These are phyloP conservation scores for Capronia americana DNA, from an alignment of 2,329 filamentous ascomycete genomes.

Conservation along the genomic window DNA sequence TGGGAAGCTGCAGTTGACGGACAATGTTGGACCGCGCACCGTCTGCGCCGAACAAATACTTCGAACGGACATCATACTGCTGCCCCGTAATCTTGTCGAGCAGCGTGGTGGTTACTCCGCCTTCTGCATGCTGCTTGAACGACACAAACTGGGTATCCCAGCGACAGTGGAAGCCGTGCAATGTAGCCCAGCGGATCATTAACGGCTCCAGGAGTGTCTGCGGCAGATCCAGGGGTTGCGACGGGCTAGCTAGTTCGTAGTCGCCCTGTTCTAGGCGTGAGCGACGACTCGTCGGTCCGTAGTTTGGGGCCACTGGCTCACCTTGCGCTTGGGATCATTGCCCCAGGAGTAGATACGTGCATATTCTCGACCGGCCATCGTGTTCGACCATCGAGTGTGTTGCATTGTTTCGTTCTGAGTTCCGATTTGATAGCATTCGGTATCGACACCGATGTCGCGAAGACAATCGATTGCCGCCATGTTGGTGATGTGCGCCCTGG, in stretches of 20 bases:
- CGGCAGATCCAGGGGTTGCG: slow-evolving; percentile 50
- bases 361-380: slow-evolving; percentile 53
- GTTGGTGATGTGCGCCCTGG: slow-evolving; percentile 40
- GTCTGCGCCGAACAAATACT: slow-evolving; percentile 67
- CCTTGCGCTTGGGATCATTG: slow-evolving; percentile 49
- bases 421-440: slow-evolving; percentile 44
- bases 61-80: slow-evolving; percentile 57
- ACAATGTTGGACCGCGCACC: slow-evolving; percentile 57
- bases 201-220: slow-evolving; percentile 53
- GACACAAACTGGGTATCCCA: slow-evolving; percentile 48
- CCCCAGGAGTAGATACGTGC: slow-evolving; percentile 52
- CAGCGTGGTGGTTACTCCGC: slow-evolving; percentile 44
- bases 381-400: slow-evolving; percentile 53
- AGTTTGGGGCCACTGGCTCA: slow-evolving; percentile 33
- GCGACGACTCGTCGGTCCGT: neutral
- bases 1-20: slow-evolving; percentile 54
- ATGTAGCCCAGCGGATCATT: slow-evolving; percentile 46
- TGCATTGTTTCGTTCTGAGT: slow-evolving; percentile 45
- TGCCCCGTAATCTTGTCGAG: slow-evolving; percentile 46
- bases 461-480: slow-evolving; percentile 34
- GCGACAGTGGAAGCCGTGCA: slow-evolving; percentile 47
- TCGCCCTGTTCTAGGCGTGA: slow-evolving; percentile 42
- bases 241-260: slow-evolving; percentile 51
- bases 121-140: slow-evolving; percentile 40
- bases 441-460: slow-evolving; percentile 51